A percentile compares a stretch with the other conserved stretches of the same genome.
Conservation (phyloP, 805 yeast species). For the Monosporozyma yasuniensis region DNA sequence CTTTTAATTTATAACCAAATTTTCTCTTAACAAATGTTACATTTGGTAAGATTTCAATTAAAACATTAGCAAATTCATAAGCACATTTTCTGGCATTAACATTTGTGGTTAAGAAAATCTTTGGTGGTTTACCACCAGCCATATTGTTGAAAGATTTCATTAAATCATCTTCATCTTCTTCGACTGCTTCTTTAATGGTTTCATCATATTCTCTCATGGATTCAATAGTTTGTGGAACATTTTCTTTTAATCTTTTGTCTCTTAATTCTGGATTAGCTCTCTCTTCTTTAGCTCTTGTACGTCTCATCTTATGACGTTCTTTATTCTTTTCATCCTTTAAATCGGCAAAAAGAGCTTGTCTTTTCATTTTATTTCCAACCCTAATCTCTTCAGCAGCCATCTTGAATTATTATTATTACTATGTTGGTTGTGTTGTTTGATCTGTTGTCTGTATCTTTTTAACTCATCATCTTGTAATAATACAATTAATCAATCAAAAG, state of each 20-base stretch:
- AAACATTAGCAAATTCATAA: slow-evolving; percentile 78
- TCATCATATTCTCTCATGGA: slow-evolving; percentile 80
- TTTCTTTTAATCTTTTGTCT: slow-evolving; percentile 67
- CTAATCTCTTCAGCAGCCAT: slow-evolving; percentile 35
- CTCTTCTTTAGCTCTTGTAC: slow-evolving; percentile 83
- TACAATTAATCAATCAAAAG: not conserved
- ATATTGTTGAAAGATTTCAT: slow-evolving; percentile 34
- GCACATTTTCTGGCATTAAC: slow-evolving; percentile 79
- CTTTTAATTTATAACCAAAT: slow-evolving; percentile 72
- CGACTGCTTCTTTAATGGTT: slow-evolving; percentile 45
- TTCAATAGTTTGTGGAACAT: slow-evolving; percentile 78
- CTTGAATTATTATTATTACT: not conserved
- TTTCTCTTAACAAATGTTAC: slow-evolving; percentile 82
- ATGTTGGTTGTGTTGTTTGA: not conserved
- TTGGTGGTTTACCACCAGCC: slow-evolving; percentile 69
- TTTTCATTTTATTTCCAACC: slow-evolving; percentile 67
- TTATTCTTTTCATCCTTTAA: slow-evolving; percentile 68
- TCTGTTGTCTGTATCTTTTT: too few relatives aligned
- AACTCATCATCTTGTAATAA: not conserved
- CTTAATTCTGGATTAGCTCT: slow-evolving; percentile 71
- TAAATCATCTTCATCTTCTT: slow-evolving; percentile 13
- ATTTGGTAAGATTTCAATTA: slow-evolving; percentile 79
- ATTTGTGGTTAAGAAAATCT: slow-evolving; percentile 82
- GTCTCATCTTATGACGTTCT: slow-evolving; percentile 65
- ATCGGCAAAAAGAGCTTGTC: slow-evolving; percentile 70